Evolutionary conservation across 1,284 basidiomycete genomes (phyloP).

Genomic region (Tilletia caries): DNA sequence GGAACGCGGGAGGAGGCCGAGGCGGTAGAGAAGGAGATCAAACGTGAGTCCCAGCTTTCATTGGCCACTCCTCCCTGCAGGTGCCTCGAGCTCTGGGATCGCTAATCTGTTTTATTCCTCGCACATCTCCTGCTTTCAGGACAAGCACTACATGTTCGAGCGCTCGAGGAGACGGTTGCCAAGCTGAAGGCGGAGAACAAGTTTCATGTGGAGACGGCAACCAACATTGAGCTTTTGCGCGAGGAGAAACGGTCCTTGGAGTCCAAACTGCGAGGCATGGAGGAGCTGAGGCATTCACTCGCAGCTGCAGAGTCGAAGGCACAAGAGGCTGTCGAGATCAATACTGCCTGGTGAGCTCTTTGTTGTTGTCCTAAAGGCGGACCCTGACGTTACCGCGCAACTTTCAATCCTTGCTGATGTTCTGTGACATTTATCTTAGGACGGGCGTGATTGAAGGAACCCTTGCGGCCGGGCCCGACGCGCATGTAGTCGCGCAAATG

Average conservation of each 20-base stretch:
- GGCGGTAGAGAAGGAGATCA: slow-evolving; percentile 12
- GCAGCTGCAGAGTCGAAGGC: slow-evolving; percentile 28
- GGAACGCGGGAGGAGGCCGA: slow-evolving; percentile 3
- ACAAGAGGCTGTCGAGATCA: slow-evolving; percentile 31
- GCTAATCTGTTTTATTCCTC: too few species aligned
- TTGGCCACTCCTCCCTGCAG: not conserved
- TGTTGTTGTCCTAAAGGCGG: too few species aligned
- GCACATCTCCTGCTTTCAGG: not conserved
- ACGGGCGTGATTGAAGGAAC: slow-evolving; percentile 15
- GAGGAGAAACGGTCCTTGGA: slow-evolving; percentile 46
- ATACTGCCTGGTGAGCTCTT: slow-evolving; percentile 25
- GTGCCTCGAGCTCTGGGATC: not conserved
- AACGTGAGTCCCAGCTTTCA: not conserved
- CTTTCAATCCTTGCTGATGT: too few species aligned
- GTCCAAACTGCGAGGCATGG: slow-evolving; percentile 29
- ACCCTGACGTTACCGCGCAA: too few species aligned
- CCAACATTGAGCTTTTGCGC: slow-evolving; percentile 36
- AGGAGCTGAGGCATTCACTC: slow-evolving; percentile 29
- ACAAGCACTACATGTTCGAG: not conserved
- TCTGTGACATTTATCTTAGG: not conserved
- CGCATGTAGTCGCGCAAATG: slow-evolving; percentile 18
- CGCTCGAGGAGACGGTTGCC: not conserved
- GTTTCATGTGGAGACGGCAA: not conserved
- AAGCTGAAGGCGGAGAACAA: not conserved
- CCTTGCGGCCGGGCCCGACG: slow-evolving; percentile 19